Conservation (phyloP, 768 basidiomycete genomes). For the Tricholoma matsutake region DNA sequence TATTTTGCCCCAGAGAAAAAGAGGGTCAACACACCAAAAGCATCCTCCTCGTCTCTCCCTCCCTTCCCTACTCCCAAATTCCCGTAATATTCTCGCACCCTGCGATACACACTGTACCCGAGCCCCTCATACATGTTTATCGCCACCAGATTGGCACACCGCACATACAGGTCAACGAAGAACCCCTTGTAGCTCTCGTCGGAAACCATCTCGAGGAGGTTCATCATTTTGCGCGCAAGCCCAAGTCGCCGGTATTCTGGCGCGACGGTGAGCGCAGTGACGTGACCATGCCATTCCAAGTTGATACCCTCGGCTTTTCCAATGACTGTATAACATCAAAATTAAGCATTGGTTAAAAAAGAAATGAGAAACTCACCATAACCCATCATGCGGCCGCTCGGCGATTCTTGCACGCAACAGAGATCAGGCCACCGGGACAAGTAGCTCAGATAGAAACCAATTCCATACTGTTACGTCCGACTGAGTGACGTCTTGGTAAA, state of each 20-base stretch:
- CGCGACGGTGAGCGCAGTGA: constrained; percentile 92
- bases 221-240: constrained; percentile 85
- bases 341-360: not conserved
- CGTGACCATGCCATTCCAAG: constrained; percentile 87
- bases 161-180: constrained; percentile 96
- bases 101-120: constrained; percentile 89
- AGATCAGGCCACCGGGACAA: constrained; percentile 91
- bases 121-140: constrained; percentile 90
- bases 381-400: constrained; percentile 84
- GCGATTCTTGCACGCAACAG: constrained; percentile 79
- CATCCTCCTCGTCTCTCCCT: constrained; percentile 84
- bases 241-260: constrained; percentile 89
- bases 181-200: constrained; percentile 77
- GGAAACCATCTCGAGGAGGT: constrained; percentile 80
- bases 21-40: constrained; percentile 65
- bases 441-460: constrained; percentile 86
- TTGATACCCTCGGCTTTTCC: constrained; percentile 86
- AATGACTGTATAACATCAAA: constrained; percentile 54
- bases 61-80: constrained; percentile 71
- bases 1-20: not conserved
- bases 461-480: constrained; percentile 62
- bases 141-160: constrained; percentile 81
- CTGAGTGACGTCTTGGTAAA: not conserved
- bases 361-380: constrained; percentile 65
- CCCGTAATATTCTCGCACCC: constrained; percentile 90